These are phyloP conservation scores for Colletotrichum nymphaeae DNA, from an alignment of 2,329 filamentous ascomycete species.

Conservation along the genomic window DNA sequence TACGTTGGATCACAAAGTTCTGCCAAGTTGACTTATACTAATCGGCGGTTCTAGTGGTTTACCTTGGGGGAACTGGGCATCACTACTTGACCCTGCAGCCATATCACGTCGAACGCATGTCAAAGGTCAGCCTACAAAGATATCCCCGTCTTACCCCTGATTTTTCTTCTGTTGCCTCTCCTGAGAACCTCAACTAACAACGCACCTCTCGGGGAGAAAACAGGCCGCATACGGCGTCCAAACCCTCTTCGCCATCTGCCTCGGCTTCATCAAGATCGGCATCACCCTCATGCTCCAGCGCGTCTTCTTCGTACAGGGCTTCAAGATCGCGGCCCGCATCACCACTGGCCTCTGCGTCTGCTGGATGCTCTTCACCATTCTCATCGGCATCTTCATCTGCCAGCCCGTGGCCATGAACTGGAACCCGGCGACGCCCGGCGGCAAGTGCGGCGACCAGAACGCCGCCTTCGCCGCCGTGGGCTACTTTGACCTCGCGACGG, in stretches of 20 bases:
- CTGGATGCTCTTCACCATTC: constrained; percentile 7
- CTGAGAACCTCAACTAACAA: background rate
- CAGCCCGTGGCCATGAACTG: constrained; percentile 48
- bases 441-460: constrained; percentile 46
- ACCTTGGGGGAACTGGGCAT: background rate
- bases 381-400: constrained; percentile 44
- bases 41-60: background rate
- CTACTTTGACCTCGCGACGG: constrained; percentile 44
- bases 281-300: constrained; percentile 21
- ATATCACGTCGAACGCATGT: constrained; percentile 2
- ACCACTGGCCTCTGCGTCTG: constrained; percentile 4
- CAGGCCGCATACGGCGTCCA: constrained; percentile 10
- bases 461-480: constrained; percentile 43
- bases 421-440: constrained; percentile 45
- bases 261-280: constrained; percentile 22
- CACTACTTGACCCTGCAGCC: background rate
- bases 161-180: background rate
- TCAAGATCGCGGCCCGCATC: background rate
- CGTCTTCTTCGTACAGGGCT: background rate
- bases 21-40: background rate
- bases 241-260: background rate
- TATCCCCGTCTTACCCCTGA: too few relatives aligned
- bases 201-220: background rate
- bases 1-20: background rate
- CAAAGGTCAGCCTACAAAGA: background rate